These are phyloP conservation scores for Diversispora epigaea DNA, from an alignment of 192 early-diverging fungal genomes.

Conservation along the genomic window DNA sequence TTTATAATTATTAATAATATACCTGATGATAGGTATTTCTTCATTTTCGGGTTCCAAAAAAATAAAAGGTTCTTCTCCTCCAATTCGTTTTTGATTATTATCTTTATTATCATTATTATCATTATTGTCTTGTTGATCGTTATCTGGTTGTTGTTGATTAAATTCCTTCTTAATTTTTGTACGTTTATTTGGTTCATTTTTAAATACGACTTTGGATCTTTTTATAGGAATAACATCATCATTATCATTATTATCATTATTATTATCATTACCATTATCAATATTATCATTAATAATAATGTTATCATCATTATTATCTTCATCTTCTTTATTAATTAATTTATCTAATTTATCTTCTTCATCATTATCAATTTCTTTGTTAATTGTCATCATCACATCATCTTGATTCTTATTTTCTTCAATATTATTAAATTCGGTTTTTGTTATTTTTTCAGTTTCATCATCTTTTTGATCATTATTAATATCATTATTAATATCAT, in stretches of 20 bases:
- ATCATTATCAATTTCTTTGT: background rate
- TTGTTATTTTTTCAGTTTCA: slow-evolving; percentile 21
- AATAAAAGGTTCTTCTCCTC: slow-evolving; percentile 85
- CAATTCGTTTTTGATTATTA: slow-evolving; percentile 34
- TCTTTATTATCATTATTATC: background rate
- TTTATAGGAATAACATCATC: background rate
- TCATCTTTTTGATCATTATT: slow-evolving; percentile 18
- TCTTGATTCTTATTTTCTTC: slow-evolving; percentile 12
- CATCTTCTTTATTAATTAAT: slow-evolving; percentile 24
- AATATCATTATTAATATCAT: slow-evolving; percentile 26
- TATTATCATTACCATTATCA: slow-evolving; percentile 13
- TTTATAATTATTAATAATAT: slow-evolving; percentile 7
- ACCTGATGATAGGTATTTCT: slow-evolving; percentile 64
- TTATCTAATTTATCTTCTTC: slow-evolving; percentile 14
- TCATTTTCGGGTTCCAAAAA: slow-evolving; percentile 64
- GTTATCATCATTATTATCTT: background rate
- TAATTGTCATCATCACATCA: background rate
- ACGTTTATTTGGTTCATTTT: slow-evolving; percentile 20
- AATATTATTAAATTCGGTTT: background rate
- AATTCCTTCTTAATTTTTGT: slow-evolving; percentile 5
- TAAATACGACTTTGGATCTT: background rate
- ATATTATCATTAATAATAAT: background rate
- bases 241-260: background rate
- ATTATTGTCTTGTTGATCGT: slow-evolving; percentile 28
- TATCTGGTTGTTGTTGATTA: slow-evolving; percentile 28